Evolutionary conservation across 139 green algal species (phyloP), one percentile per base, ranked within the genome.

Genomic region (Picocystis salinarum): DNA sequence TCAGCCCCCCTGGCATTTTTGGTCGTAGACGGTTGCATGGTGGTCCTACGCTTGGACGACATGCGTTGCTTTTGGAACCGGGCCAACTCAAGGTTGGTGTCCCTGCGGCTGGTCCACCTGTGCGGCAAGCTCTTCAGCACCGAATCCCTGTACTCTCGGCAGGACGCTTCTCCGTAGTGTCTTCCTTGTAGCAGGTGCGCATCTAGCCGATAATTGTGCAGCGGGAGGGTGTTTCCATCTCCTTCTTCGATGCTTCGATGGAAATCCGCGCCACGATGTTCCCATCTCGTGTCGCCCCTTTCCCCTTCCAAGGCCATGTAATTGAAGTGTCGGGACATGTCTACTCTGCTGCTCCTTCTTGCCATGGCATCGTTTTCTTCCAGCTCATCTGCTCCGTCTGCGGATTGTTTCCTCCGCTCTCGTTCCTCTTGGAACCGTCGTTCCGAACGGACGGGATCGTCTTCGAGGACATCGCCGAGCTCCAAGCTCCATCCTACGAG

Each of bases 131-230:
- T 64, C 3, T 59, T 40, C 56, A 91, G 53, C 39, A 95, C 50
- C n/a, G 71, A 74, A 40, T 82, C 61, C 4, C 81, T 64, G 61
- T 81, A 95, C n/a, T 91, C 80, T 17, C 80, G 59, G 62, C 85
- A 95, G n/a, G 76, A 87, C 1, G 68, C 55, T 67, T 93, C 79
- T 5, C 79, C 76, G 52, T 83, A 87, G 40, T 93, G 74, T 6
- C 67, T 55, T 0, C 51, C 62, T 33, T 68, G 68, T 15, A 83
- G 52, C 30, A 67, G 48, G 31, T 66, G 46, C 4, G 79, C 71
- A 42, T 74, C 56, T 27, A 85, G 63, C 52, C 64, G 70, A 66
- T 80, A 85, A 56, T 90, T 74, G 57, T 92, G 69, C 66, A 93
- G 85, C 2, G 77, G 71, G 15, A 63, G 46, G n/a, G 67, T 40